Percentiles rank a stretch among this genome's conserved stretches.
phyloP scores from a whole-genome alignment of 495 filamentous ascomycete species.

The Penicillium silybi region DNA sequence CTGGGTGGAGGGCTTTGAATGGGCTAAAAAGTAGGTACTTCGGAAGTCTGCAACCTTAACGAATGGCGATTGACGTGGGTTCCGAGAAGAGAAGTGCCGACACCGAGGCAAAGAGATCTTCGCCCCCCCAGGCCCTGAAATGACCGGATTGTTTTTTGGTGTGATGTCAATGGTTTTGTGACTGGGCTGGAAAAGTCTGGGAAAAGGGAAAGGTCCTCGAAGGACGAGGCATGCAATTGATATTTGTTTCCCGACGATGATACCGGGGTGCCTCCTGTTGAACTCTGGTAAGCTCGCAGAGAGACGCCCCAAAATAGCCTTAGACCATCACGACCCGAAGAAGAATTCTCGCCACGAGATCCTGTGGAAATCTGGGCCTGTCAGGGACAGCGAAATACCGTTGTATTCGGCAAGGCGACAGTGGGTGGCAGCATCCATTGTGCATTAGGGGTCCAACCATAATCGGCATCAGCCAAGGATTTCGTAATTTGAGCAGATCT shows the following conservation, averaged over 20 bases:
- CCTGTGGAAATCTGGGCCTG: conserved; percentile 27
- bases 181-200: conserved; percentile 10
- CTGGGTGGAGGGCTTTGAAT: conserved; percentile 4
- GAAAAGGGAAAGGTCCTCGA: background rate
- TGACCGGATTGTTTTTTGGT: conserved; percentile 11
- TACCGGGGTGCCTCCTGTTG: conserved; percentile 1
- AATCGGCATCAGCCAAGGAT: conserved; percentile 6
- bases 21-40: background rate
- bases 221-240: conserved; percentile 15
- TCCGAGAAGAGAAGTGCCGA: conserved; percentile 1
- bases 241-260: conserved; percentile 13
- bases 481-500: conserved; percentile 3
- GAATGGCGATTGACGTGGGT: background rate
- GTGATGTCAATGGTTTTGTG: conserved; percentile 1
- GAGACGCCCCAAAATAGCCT: conserved; percentile 12
- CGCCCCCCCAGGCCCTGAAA: background rate
- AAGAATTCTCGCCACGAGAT: conserved; percentile 33
- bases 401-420: conserved; percentile 25
- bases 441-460: conserved; percentile 30
- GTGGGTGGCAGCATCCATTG: conserved; percentile 27
- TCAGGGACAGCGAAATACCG: conserved; percentile 29
- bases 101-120: background rate
- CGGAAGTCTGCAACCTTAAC: conserved; percentile 5
- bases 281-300: conserved; percentile 7
- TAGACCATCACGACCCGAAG: conserved; percentile 9